Base-by-base conservation (phyloP, 106 monocot species). In the Alisma plantagoaquatica region DNA sequence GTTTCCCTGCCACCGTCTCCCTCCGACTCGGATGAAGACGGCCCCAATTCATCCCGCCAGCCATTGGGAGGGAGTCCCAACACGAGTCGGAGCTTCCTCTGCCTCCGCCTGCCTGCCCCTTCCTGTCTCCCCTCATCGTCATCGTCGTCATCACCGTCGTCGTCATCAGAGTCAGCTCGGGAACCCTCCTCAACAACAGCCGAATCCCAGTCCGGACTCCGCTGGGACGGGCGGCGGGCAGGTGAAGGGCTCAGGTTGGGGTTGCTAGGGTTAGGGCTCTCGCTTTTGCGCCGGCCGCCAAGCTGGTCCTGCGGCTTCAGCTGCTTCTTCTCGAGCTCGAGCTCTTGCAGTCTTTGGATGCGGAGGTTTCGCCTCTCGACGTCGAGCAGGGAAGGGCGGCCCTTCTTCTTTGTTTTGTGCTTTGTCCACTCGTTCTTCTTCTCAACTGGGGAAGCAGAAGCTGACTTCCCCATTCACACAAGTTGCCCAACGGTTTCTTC, bases 351-450 rank as follows among this genome's bases (percentile, higher is more conserved):
- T 27, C 66, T 51, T 56, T 85, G 73, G 33, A 91, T 72, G 12
- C 86, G 83, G 48, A 90, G 76, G 68, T 53, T 80, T 10, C 90
- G 84, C 54, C 75, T 80, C 71, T 91, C 74, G 69, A 91, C 67
- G 33, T 91, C 90, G 18, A 91, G 55, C 43, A 91, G 90, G 27
- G 90, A 91, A 12, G 86, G 92, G 26, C 92, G 82, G 21, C 92
- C 92, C 56, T 93, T 93, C 86, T 92, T 92, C 79, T 79, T 86
- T 46, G 31, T 54, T 79, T 41, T 73, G 81, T 68, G 55, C 79
- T 51, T 44, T 66, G n/a, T 35, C 46, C 22, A 12, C 52, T 53
- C 38, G 29, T 4, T 30, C 46, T 29, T n/a, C 20, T n/a, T n/a
- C n/a, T n/a, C n/a, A n/a, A n/a, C n/a, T n/a, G n/a, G n/a, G n/a